Conservation (phyloP, 78 protist species). For the Creolimax fragrantissima region DNA sequence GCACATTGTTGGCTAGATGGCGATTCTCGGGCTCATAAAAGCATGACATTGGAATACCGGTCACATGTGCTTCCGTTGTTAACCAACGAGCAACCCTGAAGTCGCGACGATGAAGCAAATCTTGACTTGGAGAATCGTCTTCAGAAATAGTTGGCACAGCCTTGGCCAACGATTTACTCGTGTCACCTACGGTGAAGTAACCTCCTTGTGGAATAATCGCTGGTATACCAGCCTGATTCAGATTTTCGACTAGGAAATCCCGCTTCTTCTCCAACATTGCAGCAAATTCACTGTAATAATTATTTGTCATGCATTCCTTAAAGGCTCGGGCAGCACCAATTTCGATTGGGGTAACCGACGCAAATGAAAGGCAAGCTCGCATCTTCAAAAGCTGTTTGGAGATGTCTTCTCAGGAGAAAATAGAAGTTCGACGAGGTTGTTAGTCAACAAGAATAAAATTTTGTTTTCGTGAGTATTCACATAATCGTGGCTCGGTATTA, state of each 20-base stretch:
- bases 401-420: not conserved
- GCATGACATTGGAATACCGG: constrained; percentile 64
- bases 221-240: not conserved
- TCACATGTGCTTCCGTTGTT: constrained; percentile 57
- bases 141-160: not conserved
- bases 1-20: not conserved
- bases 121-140: not conserved
- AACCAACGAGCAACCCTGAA: constrained; percentile 51
- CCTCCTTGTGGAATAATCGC: constrained; percentile 51
- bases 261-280: not conserved
- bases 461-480: too few relatives aligned
- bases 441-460: too few relatives aligned
- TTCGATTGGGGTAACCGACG: not conserved
- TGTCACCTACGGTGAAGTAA: constrained; percentile 42
- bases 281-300: not conserved
- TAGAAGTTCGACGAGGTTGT: too few relatives aligned
- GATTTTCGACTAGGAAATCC: not conserved
- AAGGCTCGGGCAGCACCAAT: not conserved
- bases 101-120: not conserved
- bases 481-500: too few relatives aligned
- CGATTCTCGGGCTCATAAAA: constrained; percentile 53
- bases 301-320: not conserved
- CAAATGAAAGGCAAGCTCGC: not conserved
- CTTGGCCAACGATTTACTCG: not conserved
- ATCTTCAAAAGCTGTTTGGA: not conserved